Evolutionary conservation across 2,329 filamentous ascomycete genomes (phyloP), one percentile per base, ranked within the genome.

Genomic region (Trichoderma guizhouense): DNA sequence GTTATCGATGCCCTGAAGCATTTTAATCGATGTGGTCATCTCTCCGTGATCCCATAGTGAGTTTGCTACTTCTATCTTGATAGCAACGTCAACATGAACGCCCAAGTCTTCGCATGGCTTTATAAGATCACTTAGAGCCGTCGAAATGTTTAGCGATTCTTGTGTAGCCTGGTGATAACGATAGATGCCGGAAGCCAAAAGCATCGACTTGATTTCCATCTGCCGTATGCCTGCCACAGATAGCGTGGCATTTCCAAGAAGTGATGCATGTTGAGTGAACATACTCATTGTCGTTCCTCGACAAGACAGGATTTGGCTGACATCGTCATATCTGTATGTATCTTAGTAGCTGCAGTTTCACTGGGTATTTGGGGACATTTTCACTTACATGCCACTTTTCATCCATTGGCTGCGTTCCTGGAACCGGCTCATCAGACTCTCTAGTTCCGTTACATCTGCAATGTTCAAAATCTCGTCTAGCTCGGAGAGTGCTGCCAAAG

Each of bases 21-120:
- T 95, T 47, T 91, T 88, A 72, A 99, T 97, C 0, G 96, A 97
- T 0, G 93, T 90, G 24, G 91, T 89, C 84, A 93, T 93, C 80
- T 99, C 95, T 14, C 94, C 94, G 79, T 97, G 92, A 74, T 97
- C 94, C 95, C 96, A 99, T 1, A 99, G 84, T 7, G 97, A 94
- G 77, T 92, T 94, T 12, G 97, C 95, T 8, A 93, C 89, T 80
- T 98, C 96, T 69, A 95, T 88, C 74, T 91, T 90, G 51, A 94
- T 89, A 14, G 91, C 91, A 14, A 91, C 92, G 77, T 94, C 92
- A 58, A 98, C 89, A 71, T 90, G 88, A 2, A 98, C 82, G 0
- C 92, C 93, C n/a, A 93, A 81, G 0, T 88, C 84, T 72, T 87
- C 86, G 78, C 93, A 96, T 4, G 90, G 84, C 7, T 85, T 79